Base-by-base conservation (phyloP, 2,329 filamentous ascomycete genomes). In the Thelonectria blattea region DNA sequence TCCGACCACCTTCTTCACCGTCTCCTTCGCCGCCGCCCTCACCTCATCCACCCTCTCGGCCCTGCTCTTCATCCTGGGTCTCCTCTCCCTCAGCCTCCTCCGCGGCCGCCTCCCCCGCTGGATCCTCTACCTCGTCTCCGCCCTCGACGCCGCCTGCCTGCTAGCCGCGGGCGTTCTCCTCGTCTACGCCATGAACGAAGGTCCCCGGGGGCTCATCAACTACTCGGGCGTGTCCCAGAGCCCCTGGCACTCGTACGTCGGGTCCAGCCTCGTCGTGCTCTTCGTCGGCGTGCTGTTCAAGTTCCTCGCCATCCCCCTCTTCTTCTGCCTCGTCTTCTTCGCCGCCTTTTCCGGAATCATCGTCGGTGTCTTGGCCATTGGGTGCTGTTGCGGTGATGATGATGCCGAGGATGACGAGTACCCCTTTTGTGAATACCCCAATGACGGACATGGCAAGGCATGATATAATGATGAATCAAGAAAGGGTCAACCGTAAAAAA, bases 201-300 rank as follows among this genome's bases (percentile, higher is more conserved):
- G 63, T 1, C 63, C 63, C 22, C 63, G 63, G 12, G 56, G 46
- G 5, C 42, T 65, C 7, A 62, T 65, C 34, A 30, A 57, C 34
- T 17, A 52, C 22, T 64, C 61, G 5, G 56, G 50, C 37, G 58
- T 64, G 4, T 46, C 49, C 20, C 63, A 64, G 20, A 56, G 56
- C 30, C 51, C 54, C 22, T 52, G 59, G 45, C 22, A 49, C n/a
- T 53, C 50, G 2, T 62, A 62, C 30, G 18, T 65, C 12, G 62
- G 64, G 14, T 47, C 58, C 11, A 54, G 53, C 0, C 41, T 65
- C 10, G 60, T 52, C 18, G 56, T 64, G 4, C 17, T 64, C 12
- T 65, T 65, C 22, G 56, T 52, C 3, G 64, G 64, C 3, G 62
- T 58, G 3, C 24, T 64, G 10, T 60, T 64, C 54, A 65, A 62